These are phyloP conservation scores for Serendipita indica DNA, from an alignment of 768 basidiomycete species.

Conservation along the genomic window DNA sequence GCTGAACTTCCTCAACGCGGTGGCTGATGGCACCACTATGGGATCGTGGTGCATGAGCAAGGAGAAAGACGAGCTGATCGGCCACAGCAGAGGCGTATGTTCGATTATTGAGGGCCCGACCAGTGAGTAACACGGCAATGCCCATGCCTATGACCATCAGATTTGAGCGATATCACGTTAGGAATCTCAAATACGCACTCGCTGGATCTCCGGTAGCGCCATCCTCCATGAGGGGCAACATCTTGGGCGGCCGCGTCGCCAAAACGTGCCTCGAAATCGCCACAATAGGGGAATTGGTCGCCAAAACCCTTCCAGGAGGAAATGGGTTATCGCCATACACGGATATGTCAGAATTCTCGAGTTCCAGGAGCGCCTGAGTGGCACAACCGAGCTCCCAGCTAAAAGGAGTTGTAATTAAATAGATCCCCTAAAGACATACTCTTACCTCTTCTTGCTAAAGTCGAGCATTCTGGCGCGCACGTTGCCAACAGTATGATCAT, in stretches of 20 bases:
- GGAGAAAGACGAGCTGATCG: constrained; percentile 18
- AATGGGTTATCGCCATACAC: constrained; percentile 14
- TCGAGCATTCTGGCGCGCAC: constrained; percentile 8
- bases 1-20: constrained; percentile 22
- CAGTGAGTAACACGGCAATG: constrained; percentile 13
- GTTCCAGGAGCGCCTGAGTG: constrained; percentile 19
- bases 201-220: constrained; percentile 23
- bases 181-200: constrained; percentile 14
- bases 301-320: background rate
- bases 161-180: too few relatives aligned
- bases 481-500: background rate
- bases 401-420: background rate
- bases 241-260: background rate
- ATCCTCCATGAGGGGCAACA: constrained; percentile 14
- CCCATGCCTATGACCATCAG: constrained; percentile 14
- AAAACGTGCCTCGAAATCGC: background rate
- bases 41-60: constrained; percentile 18
- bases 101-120: constrained; percentile 12
- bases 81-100: constrained; percentile 14
- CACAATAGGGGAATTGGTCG: background rate
- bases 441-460: background rate
- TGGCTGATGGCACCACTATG: constrained; percentile 30
- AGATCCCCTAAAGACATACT: background rate
- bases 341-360: constrained; percentile 17
- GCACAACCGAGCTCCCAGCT: constrained; percentile 19